A percentile compares a stretch with the other conserved stretches of the same genome.
Conservation (phyloP, 164 flowering plant genomes). For the Euptelea pleiosperma region DNA sequence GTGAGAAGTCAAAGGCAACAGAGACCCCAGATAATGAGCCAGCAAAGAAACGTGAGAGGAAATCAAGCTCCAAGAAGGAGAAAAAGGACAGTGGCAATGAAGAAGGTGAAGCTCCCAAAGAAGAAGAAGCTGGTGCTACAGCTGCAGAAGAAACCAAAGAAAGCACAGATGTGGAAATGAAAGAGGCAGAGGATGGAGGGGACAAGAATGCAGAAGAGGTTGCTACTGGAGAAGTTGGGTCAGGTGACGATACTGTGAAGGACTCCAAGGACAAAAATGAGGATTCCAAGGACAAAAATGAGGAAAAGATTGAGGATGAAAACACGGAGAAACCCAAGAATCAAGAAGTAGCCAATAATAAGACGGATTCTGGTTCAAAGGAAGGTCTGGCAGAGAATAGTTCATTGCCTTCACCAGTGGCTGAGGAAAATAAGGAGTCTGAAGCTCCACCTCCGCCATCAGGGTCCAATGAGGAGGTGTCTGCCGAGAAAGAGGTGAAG, state of each 20-base stretch:
- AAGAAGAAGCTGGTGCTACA: conserved; percentile 11
- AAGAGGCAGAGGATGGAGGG: conserved; percentile 16
- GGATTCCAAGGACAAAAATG: conserved; percentile 3
- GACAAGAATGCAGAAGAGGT: conserved; percentile 8
- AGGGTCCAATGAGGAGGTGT: conserved; percentile 4
- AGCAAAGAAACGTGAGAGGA: conserved; percentile 35
- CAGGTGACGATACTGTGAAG: conserved; percentile 1
- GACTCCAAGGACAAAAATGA: not conserved
- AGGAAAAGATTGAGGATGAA: conserved; percentile 3
- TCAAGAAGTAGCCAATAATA: conserved; percentile 6
- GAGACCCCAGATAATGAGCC: conserved; percentile 37
- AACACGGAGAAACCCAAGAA: conserved; percentile 4
- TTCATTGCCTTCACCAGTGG: not conserved
- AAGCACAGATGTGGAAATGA: conserved; percentile 26
- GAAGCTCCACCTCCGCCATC: conserved; percentile 9
- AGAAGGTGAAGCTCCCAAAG: conserved; percentile 21
- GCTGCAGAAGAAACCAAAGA: conserved; percentile 22
- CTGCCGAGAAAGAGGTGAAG: conserved; percentile 9
- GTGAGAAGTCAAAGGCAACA: conserved; percentile 38
- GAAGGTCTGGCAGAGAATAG: conserved; percentile 1
- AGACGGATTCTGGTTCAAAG: conserved; percentile 2
- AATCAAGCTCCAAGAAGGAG: conserved; percentile 28
- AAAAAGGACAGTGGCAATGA: conserved; percentile 20
- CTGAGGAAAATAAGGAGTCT: conserved; percentile 12
- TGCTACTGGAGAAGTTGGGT: not conserved